A percentile compares a stretch with the other conserved stretches of the same genome.
Conservation (phyloP, 2,329 filamentous ascomycete genomes). For the Cordyceps farinosa region DNA sequence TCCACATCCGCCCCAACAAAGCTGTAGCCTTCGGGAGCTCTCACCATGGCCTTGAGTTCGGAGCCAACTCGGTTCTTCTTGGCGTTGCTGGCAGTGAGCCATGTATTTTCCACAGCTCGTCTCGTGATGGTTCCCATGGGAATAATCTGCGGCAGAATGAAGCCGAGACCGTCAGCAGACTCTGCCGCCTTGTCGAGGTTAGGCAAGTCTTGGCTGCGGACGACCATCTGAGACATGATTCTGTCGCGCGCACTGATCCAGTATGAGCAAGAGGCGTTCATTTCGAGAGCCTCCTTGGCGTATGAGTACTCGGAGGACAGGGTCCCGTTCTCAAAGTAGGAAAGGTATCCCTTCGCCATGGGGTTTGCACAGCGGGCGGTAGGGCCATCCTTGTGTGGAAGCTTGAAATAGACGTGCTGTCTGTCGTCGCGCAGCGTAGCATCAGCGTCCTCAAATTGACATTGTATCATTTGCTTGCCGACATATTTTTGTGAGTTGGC, state of each 20-base stretch:
- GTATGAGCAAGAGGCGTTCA: slow-evolving; percentile 98
- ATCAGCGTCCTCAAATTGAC: slow-evolving; percentile 77
- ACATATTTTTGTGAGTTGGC: slow-evolving; percentile 61
- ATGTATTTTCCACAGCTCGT: slow-evolving; percentile 93
- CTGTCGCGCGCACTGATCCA: slow-evolving; percentile 96
- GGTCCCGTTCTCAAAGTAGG: slow-evolving; percentile 86
- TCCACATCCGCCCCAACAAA: slow-evolving; percentile 98
- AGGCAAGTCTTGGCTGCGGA: slow-evolving; percentile 67
- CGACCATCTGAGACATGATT: slow-evolving; percentile 92
- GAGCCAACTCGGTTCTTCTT: slow-evolving; percentile 95
- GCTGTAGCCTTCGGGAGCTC: slow-evolving; percentile 81
- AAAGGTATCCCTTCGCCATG: slow-evolving; percentile 83
- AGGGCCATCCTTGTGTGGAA: slow-evolving; percentile 94
- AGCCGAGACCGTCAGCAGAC: slow-evolving; percentile 49
- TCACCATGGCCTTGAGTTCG: slow-evolving; percentile 95
- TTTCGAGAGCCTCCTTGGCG: slow-evolving; percentile 91
- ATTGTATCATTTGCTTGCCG: slow-evolving; percentile 67
- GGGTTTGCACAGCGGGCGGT: slow-evolving; percentile 79
- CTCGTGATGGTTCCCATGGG: slow-evolving; percentile 98
- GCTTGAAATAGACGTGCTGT: slow-evolving; percentile 74
- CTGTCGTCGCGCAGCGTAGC: slow-evolving; percentile 61
- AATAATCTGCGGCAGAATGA: slow-evolving; percentile 91
- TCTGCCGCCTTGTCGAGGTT: slow-evolving; percentile 21
- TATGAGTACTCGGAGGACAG: slow-evolving; percentile 84
- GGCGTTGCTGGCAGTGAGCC: slow-evolving; percentile 96